Conservation (phyloP, 83 land plant species). For the Thuja plicata region DNA sequence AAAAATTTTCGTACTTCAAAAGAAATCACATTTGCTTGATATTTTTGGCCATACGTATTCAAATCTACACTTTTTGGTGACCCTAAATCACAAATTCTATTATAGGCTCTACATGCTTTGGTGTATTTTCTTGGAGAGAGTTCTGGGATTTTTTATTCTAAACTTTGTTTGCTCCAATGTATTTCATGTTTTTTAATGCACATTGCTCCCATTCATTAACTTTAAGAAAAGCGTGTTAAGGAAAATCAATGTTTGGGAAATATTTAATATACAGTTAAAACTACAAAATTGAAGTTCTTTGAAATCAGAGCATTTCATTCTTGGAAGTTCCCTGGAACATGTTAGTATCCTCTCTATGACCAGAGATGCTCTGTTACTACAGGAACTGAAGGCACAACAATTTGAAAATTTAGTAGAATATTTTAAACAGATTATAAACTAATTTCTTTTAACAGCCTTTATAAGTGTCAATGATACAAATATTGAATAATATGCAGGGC, state of each 20-base stretch:
- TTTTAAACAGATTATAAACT: background rate
- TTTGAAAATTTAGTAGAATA: background rate
- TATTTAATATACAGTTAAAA: background rate
- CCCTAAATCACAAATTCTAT: background rate
- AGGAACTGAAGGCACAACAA: background rate
- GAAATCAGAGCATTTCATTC: background rate
- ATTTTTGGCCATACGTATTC: background rate
- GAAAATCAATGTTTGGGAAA: background rate
- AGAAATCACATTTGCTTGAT: background rate
- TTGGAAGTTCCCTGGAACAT: background rate
- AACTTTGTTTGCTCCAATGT: background rate
- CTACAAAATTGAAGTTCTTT: background rate
- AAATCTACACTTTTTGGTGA: background rate
- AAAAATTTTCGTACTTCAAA: too few species aligned
- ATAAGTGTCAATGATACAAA: background rate
- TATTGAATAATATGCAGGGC: conserved; percentile 29
- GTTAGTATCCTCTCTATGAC: background rate
- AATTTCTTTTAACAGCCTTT: background rate
- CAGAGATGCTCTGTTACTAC: background rate
- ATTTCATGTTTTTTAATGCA: background rate
- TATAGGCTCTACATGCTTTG: background rate
- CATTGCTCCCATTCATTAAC: background rate
- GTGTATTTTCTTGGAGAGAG: background rate
- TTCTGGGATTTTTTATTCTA: background rate
- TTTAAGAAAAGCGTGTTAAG: background rate